These are phyloP conservation scores for Heritiera littoralis DNA, from an alignment of 345 rosid species.

Conservation along the genomic window DNA sequence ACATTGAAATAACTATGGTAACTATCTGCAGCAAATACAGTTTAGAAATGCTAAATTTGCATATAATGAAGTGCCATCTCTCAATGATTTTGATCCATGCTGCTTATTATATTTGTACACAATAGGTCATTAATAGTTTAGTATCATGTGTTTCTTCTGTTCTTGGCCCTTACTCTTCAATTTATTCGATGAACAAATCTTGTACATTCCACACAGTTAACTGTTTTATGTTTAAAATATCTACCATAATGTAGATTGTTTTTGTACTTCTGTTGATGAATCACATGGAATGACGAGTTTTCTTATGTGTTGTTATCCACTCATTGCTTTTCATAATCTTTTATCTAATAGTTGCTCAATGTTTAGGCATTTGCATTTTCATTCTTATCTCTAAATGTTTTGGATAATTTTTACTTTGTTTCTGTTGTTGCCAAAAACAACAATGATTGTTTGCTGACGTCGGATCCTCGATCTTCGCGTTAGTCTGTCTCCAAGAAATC, in stretches of 20 bases:
- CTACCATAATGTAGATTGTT: neutral
- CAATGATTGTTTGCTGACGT: too few species aligned
- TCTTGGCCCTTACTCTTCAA: neutral
- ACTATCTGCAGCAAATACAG: neutral
- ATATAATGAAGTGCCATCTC: neutral
- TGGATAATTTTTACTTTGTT: neutral
- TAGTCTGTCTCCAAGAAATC: too few species aligned
- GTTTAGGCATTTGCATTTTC: slow-evolving; percentile 6
- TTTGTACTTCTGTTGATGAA: slow-evolving; percentile 2
- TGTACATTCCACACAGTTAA: neutral
- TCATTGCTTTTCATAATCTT: neutral
- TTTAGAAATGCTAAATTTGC: neutral
- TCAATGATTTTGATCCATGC: neutral
- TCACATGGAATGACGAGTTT: neutral
- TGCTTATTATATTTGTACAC: neutral
- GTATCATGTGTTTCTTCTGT: neutral
- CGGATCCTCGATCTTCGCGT: too few species aligned
- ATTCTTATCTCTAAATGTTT: neutral
- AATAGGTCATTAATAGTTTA: neutral
- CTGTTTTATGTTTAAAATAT: neutral
- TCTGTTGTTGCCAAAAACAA: too few species aligned
- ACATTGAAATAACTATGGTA: neutral
- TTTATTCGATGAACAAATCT: neutral
- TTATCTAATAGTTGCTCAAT: neutral
- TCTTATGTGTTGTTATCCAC: neutral